A percentile compares a stretch with the other conserved stretches of the same genome.
phyloP scores from a whole-genome alignment of 163 green algal species.

The Volvox carteri region DNA sequence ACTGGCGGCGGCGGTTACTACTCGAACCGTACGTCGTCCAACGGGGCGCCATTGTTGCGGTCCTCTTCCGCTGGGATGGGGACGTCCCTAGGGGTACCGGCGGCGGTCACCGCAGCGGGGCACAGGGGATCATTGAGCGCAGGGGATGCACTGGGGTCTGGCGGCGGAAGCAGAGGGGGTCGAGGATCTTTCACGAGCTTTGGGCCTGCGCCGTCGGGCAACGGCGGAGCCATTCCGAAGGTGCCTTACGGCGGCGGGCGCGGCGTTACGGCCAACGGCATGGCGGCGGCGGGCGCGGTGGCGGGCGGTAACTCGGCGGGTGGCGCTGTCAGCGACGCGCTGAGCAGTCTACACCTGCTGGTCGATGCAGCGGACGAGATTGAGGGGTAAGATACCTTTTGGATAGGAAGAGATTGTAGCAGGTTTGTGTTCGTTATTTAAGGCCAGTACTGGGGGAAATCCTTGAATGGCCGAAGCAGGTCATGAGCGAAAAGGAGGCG shows the following conservation, averaged over 20 bases:
- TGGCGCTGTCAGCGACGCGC: neutral
- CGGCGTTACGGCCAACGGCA: neutral
- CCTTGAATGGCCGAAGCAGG: too few species aligned
- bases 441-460: too few species aligned
- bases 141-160: neutral
- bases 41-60: neutral
- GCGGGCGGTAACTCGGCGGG: neutral
- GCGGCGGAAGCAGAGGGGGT: neutral
- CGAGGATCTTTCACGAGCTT: neutral
- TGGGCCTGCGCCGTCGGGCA: neutral
- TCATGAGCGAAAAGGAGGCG: too few species aligned
- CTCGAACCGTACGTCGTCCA: constrained; percentile 1
- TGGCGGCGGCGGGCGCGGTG: neutral
- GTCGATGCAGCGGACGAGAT: constrained; percentile 51
- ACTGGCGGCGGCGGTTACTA: neutral
- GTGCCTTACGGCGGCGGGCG: neutral
- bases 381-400: constrained; percentile 43
- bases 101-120: neutral
- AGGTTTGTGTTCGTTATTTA: too few species aligned
- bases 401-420: too few species aligned
- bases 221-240: neutral
- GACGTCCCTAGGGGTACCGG: neutral
- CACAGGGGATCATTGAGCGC: constrained; percentile 25
- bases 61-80: neutral
- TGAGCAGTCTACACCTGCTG: constrained; percentile 51